A percentile compares a stretch with the other conserved stretches of the same genome.
Conservation (phyloP, 2,329 filamentous ascomycete genomes). For the Nemania abortiva region DNA sequence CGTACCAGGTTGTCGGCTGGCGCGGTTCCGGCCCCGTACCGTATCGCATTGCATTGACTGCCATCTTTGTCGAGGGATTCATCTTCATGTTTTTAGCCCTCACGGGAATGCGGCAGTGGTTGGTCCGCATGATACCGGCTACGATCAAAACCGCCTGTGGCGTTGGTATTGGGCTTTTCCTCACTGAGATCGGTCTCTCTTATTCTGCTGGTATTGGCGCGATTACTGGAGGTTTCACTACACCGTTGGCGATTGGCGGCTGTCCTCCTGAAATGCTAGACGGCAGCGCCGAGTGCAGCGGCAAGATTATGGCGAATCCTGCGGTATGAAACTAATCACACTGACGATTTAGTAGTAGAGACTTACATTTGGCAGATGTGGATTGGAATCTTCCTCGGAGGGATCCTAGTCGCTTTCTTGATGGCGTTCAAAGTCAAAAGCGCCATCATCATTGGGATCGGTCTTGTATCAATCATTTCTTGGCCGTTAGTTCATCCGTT, state of each 20-base stretch:
- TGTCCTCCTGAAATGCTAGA: constrained; percentile 71
- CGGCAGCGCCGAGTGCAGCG: constrained; percentile 63
- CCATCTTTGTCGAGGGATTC: constrained; percentile 74
- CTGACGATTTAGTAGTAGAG: neutral
- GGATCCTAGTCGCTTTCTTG: constrained; percentile 81
- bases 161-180: constrained; percentile 73
- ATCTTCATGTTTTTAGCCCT: constrained; percentile 74
- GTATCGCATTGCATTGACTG: constrained; percentile 71
- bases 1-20: constrained; percentile 74
- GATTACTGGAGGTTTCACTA: constrained; percentile 76
- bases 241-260: constrained; percentile 81
- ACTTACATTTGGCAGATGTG: constrained; percentile 69
- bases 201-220: constrained; percentile 87
- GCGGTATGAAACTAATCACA: constrained; percentile 61
- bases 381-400: constrained; percentile 86
- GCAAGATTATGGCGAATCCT: constrained; percentile 80
- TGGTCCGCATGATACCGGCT: constrained; percentile 73
- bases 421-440: constrained; percentile 83
- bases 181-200: constrained; percentile 75
- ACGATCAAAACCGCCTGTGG: constrained; percentile 75
- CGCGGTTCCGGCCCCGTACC: constrained; percentile 68
- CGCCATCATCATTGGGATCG: constrained; percentile 79
- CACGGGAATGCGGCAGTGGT: constrained; percentile 79
- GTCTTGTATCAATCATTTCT: constrained; percentile 77
- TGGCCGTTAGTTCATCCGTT: constrained; percentile 70